Evolutionary conservation across 495 filamentous ascomycete species (phyloP).

Genomic region (Melanomma pulvis-pyrius): DNA sequence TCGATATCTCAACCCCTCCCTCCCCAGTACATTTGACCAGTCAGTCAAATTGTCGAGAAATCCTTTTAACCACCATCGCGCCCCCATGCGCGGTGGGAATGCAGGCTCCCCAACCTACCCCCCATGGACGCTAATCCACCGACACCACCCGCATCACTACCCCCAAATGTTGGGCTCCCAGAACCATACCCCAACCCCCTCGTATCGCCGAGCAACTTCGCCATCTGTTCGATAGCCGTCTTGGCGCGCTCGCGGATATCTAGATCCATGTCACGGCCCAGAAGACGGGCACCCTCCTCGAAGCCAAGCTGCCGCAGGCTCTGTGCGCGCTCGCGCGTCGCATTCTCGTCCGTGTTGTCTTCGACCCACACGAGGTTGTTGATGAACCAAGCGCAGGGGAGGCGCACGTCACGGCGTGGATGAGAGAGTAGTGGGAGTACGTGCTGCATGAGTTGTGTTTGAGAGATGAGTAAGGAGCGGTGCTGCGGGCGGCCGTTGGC

Average conservation of each 20-base stretch:
- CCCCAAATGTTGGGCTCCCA: neutral
- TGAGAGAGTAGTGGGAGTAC: constrained; percentile 66
- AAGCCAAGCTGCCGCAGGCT: constrained; percentile 75
- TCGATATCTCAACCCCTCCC: neutral
- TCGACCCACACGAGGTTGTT: constrained; percentile 84
- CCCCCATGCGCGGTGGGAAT: constrained; percentile 20
- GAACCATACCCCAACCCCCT: constrained; percentile 11
- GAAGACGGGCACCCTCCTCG: constrained; percentile 59
- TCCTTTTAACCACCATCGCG: constrained; percentile 9
- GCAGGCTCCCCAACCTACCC: constrained; percentile 16
- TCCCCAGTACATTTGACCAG: neutral
- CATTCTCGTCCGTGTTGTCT: constrained; percentile 62
- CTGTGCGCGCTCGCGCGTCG: constrained; percentile 63
- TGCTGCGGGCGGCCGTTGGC: constrained; percentile 77
- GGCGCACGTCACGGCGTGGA: constrained; percentile 68
- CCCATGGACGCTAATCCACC: constrained; percentile 4
- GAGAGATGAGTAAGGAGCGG: constrained; percentile 71
- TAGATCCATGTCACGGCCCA: constrained; percentile 74
- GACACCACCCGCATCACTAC: neutral
- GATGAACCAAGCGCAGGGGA: constrained; percentile 75
- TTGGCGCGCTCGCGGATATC: constrained; percentile 84
- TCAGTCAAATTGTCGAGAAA: too few relatives aligned
- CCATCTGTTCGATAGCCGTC: constrained; percentile 71
- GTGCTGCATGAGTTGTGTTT: constrained; percentile 57
- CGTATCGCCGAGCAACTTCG: constrained; percentile 35